Conservation (phyloP, 176 grass and related monocot species). For the Oryza meridionalis region DNA sequence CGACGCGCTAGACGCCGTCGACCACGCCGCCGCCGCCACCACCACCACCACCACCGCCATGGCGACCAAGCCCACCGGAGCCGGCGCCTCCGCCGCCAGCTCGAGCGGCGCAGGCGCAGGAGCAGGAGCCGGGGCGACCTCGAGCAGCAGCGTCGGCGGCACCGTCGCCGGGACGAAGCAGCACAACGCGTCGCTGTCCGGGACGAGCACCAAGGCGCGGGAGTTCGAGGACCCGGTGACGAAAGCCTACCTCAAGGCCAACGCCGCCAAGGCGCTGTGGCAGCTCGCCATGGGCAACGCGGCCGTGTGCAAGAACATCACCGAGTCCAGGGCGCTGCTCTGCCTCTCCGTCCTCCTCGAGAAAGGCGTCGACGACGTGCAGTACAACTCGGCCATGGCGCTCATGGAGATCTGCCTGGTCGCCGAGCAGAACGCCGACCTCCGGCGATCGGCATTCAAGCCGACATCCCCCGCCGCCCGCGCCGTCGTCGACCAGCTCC, state of each 20-base stretch:
- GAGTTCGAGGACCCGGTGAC: constrained; percentile 75
- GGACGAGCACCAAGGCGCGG: constrained; percentile 53
- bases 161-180: constrained; percentile 31
- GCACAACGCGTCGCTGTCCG: constrained; percentile 53
- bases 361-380: constrained; percentile 61
- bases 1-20: constrained; percentile 32
- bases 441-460: constrained; percentile 87
- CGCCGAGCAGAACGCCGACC: constrained; percentile 68
- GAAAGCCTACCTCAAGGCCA: constrained; percentile 75
- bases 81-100: not conserved
- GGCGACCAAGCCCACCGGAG: constrained; percentile 49
- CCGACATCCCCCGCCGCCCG: constrained; percentile 72
- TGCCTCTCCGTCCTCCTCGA: constrained; percentile 83
- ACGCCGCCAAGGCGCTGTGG: constrained; percentile 76
- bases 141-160: not conserved
- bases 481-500: constrained; percentile 86
- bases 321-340: constrained; percentile 79
- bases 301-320: constrained; percentile 92
- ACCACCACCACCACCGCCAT: constrained; percentile 32
- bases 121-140: not conserved
- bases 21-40: not conserved
- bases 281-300: constrained; percentile 73
- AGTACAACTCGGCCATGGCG: constrained; percentile 79
- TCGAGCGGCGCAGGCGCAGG: not conserved
- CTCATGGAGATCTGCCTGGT: constrained; percentile 84